Evolutionary conservation across 2,329 filamentous ascomycete species (phyloP), one percentile per base, ranked within the genome.

Genomic region (Pleurostoma richardsiae): DNA sequence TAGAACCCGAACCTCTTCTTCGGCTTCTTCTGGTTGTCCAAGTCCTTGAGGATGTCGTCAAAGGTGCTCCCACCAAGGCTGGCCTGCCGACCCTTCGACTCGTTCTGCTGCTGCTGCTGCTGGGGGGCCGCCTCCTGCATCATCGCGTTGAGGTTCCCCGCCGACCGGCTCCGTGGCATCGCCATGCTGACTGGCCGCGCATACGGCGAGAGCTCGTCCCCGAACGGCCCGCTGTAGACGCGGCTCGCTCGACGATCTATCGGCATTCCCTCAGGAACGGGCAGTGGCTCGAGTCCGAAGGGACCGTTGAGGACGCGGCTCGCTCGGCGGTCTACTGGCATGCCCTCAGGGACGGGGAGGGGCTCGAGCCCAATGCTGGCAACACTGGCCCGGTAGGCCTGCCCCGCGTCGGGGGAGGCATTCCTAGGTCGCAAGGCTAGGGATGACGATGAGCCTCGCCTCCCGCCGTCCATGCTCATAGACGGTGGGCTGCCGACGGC

Each of bases 41-140:
- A 65, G 46, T 56, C 61, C 53, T 64, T 60, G 44, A 68, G 54
- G 26, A 68, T 68, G 45, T 63, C 60, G 41, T 68, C 65, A 52
- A 68, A 68, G 29, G 65, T 63, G 51, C 58, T 62, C 2, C 54
- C 57, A 1, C 43, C 46, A n/a, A 30, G 31, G 30, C 44, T 42
- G n/a, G 10, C 30, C 29, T 42, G 26, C 36, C 41, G 3, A 28
- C 27, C 6, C 39, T 36, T 7, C 28, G 27, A 27, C 38, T 36
- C 33, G 33, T 8, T 10, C 19, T 19, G 43, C 50, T 28, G 54
- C 46, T 33, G 55, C 50, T n/a, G 47, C 49, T 38, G 52, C 31
- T 27, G 57, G 33, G 40, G 33, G 10, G 46, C 46, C 5, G 39
- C 39, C 11, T 42, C 44, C n/a, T 41, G 49, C 3, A 42, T 38